Evolutionary conservation across 2,329 filamentous ascomycete genomes (phyloP).

Genomic region (Alternaria sp.): DNA sequence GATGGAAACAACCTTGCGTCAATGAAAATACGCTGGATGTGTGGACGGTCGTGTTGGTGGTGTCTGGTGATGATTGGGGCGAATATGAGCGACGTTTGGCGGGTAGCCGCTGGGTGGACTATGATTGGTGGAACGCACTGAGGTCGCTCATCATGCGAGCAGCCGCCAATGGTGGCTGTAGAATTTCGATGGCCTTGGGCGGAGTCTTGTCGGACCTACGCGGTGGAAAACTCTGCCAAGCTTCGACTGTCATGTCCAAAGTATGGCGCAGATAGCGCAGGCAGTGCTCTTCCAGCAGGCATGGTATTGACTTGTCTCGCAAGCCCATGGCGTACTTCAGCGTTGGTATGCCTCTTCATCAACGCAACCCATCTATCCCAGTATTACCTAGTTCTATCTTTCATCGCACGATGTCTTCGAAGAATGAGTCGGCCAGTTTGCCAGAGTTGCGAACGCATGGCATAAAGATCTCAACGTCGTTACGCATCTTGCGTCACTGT

Average conservation of each 20-base stretch:
- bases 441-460: too few relatives aligned
- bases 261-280: not conserved
- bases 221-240: not conserved
- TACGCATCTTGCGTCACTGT: not conserved
- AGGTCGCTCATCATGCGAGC: not conserved
- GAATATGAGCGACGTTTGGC: not conserved
- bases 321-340: too few relatives aligned
- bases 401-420: too few relatives aligned
- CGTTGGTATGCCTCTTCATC: not conserved
- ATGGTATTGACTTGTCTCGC: not conserved
- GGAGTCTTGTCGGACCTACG: not conserved
- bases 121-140: not conserved
- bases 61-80: not conserved
- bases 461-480: too few relatives aligned
- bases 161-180: not conserved
- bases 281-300: not conserved
- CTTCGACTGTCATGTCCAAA: not conserved
- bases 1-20: not conserved
- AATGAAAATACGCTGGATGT: not conserved
- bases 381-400: fast-evolving
- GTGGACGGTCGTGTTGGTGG: not conserved
- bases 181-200: not conserved
- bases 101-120: not conserved
- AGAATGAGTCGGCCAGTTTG: not conserved
- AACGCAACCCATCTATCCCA: not conserved